Evolutionary conservation across 2,329 filamentous ascomycete genomes (phyloP), one percentile per base, ranked within the genome.

Genomic region (Calonectria pteridis): DNA sequence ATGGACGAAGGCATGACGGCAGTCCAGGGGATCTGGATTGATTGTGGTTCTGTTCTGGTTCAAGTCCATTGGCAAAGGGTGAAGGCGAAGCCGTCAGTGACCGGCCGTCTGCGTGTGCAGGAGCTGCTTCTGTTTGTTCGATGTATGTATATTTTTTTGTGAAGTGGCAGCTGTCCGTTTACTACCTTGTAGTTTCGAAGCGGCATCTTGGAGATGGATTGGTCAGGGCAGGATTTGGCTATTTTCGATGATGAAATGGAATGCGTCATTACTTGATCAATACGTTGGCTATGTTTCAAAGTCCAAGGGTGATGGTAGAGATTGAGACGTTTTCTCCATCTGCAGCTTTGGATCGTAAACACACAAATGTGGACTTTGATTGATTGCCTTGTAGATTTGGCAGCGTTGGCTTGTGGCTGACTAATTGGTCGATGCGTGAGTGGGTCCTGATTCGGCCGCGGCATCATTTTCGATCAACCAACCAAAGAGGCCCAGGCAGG

Each of bases 1-100:
- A 69, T 77, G 80, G 78, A 84, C 77, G 81, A 83, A 76, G 78
- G 78, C 72, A 83, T 77, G 82, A 84, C 71, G 76, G 75, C 77
- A 75, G 67, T 76, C 63, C 66, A 68, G 51, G 75, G 59, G 50
- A 71, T 59, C 55, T 69, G 59, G 58, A 59, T 37, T 65, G 66
- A 40, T 53, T 66, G 63, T 69, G 66, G 71, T 26, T 73, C 33
- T 69, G 58, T 53, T 66, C 69, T 69, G 40, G 66, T 69, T 69
- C 71, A 33, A 51, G 29, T 33, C 70, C 29, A 70, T 62, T 40
- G 68, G 35, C 37, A 13, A 40, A 58, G 33, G 40, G 53, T 51
- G 46, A 62, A 40, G 43, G 53, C 62, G 65, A 35, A 35, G 59
- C 68, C 66, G 53, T 63, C 53, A 55, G 50, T 53, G 51, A 46